phyloP scores from a whole-genome alignment of 352 stramenopile species.

The Aphanomyces cochlioides region DNA sequence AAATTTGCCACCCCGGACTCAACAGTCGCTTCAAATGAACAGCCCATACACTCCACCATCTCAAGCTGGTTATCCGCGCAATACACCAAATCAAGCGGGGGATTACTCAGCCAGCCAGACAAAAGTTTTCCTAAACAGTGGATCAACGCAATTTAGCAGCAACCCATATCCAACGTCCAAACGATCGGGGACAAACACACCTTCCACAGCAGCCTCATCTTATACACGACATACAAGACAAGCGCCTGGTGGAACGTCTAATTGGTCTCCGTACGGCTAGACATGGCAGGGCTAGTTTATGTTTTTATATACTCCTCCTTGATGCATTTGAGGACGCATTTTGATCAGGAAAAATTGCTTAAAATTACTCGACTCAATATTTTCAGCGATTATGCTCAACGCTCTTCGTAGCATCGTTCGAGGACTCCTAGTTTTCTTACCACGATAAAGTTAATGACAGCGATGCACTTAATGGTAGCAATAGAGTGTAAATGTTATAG shows the following conservation, averaged over 20 bases:
- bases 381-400: too few relatives aligned
- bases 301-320: too few relatives aligned
- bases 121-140: constrained; percentile 20
- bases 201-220: background rate
- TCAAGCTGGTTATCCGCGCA: background rate
- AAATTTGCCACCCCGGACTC: background rate
- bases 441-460: too few relatives aligned
- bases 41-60: background rate
- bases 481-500: too few relatives aligned
- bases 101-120: background rate
- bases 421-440: too few relatives aligned
- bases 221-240: constrained; percentile 37
- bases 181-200: background rate
- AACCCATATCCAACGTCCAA: constrained; percentile 3
- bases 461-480: too few relatives aligned
- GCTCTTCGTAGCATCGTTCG: too few relatives aligned
- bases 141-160: constrained; percentile 18
- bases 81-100: background rate
- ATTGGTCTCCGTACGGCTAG: constrained; percentile 54
- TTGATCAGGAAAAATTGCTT: too few relatives aligned
- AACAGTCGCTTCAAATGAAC: background rate
- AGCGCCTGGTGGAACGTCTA: constrained; percentile 54
- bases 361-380: too few relatives aligned
- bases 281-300: too few relatives aligned
- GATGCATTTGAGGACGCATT: too few relatives aligned